Base-by-base conservation (phyloP, 1,284 basidiomycete genomes). In the Mycena sp. region DNA sequence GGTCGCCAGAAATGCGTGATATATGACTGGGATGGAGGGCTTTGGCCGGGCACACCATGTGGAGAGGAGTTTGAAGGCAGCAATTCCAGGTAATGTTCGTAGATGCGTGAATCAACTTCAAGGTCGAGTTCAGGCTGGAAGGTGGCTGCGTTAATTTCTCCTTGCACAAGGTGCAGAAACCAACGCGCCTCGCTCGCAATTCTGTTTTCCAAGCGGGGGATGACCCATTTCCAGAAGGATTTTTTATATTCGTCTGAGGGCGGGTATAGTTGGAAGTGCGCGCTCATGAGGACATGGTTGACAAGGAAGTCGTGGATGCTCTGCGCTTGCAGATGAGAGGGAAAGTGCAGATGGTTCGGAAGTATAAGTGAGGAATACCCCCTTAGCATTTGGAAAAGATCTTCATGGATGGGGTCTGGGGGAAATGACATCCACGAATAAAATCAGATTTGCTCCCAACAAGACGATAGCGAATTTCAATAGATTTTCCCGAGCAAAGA, bases 211-310 rank as follows among this genome's bases (percentile, higher is more conserved):
- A 93, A 75, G 32, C 78, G 73, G 28, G 73, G 70, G 23, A 92
- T 83, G 0, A 78, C 79, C 85, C 86, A 88, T 76, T 92, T 93
- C 90, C 90, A 93, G 71, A 92, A 92, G 1, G 72, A 63, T 51
- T 77, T 76, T 64, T 90, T 89, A 67, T 89, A 92, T 65, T 85
- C 80, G 16, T 67, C 61, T 0, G 90, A 86, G 1, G 91, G 89
- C 4, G 90, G 83, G 69, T 87, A 91, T 35, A 70, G 68, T 56
- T 74, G 69, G 38, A 90, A 81, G 71, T 89, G 88, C 4, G 74
- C 65, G 67, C 82, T 81, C 7, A 82, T 70, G 10, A 91, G 74
- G 51, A 93, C 73, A 23, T 72, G 70, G 17, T 80, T 69, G 53
- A 91, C 72, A 14, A 92, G 71, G 68, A 88, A 88, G 10, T 77